Evolutionary conservation across 345 rosid genomes (phyloP).

Genomic region (Citrus australasica): DNA sequence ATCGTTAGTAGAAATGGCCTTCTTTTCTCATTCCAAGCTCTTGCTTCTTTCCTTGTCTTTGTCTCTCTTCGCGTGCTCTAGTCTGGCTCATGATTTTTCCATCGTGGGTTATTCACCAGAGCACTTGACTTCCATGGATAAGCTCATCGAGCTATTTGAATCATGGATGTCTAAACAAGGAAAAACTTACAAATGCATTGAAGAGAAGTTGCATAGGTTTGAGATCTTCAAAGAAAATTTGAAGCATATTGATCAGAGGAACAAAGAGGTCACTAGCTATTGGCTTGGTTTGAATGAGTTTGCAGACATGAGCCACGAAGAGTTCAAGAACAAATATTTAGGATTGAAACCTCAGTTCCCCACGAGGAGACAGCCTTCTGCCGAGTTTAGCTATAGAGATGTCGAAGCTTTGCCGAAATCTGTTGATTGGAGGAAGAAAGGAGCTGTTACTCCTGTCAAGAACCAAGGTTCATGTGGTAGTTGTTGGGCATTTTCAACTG

Average conservation of each 20-base stretch:
- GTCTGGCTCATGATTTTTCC: slow-evolving; percentile 53
- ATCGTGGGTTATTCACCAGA: slow-evolving; percentile 61
- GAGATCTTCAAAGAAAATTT: slow-evolving; percentile 72
- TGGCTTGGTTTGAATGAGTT: slow-evolving; percentile 83
- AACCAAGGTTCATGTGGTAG: slow-evolving; percentile 95
- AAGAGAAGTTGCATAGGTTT: slow-evolving; percentile 62
- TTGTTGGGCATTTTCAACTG: slow-evolving; percentile 93
- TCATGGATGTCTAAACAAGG: slow-evolving; percentile 65
- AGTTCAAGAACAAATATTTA: slow-evolving; percentile 62
- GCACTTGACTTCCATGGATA: slow-evolving; percentile 54
- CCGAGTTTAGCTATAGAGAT: slow-evolving; percentile 35
- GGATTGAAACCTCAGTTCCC: slow-evolving; percentile 40
- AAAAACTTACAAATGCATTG: slow-evolving; percentile 53
- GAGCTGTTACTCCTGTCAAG: slow-evolving; percentile 73
- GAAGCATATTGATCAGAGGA: slow-evolving; percentile 66
- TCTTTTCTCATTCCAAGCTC: slow-evolving; percentile 26
- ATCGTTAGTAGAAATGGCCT: slow-evolving; percentile 32
- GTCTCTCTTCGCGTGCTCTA: slow-evolving; percentile 26
- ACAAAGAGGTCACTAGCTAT: slow-evolving; percentile 52
- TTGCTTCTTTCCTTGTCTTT: slow-evolving; percentile 28
- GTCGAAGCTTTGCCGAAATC: slow-evolving; percentile 49
- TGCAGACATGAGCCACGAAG: slow-evolving; percentile 75
- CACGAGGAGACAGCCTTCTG: slow-evolving; percentile 20
- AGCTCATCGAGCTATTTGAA: slow-evolving; percentile 60
- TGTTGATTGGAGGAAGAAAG: slow-evolving; percentile 87